Evolutionary conservation across 139 green algal species (phyloP).

Genomic region (Pseudopediastrum boryanum): DNA sequence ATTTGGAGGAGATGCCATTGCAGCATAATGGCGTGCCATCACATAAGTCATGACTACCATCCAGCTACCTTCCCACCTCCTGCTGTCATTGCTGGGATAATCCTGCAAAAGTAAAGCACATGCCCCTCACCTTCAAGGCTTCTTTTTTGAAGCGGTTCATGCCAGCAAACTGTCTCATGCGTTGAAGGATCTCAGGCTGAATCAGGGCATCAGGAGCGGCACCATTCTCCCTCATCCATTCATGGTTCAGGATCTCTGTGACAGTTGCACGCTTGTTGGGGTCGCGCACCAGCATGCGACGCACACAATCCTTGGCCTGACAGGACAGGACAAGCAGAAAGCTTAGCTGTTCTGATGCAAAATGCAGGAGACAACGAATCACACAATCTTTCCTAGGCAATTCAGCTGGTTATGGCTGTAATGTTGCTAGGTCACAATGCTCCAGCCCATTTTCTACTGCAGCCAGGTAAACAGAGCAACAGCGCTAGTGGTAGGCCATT

Average conservation of each 20-base stretch:
- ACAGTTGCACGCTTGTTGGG: slow-evolving; percentile 82
- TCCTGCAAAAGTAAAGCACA: no score
- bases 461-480: no score
- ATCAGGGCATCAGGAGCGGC: slow-evolving; percentile 65
- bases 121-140: slow-evolving; percentile 80
- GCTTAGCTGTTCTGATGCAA: slow-evolving; percentile 25
- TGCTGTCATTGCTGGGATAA: no score
- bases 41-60: no score
- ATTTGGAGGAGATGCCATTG: no score
- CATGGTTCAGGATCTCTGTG: slow-evolving; percentile 85
- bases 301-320: slow-evolving; percentile 84
- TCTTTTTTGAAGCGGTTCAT: slow-evolving; percentile 98
- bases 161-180: slow-evolving; percentile 90
- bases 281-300: slow-evolving; percentile 84
- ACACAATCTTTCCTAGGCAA: background rate
- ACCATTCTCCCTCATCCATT: slow-evolving; percentile 90
- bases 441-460: no score
- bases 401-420: background rate
- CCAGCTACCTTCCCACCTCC: no score
- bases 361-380: background rate
- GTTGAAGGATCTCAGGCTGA: slow-evolving; percentile 78
- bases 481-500: no score
- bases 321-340: no score
- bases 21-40: no score
- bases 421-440: no score